Conservation (phyloP, 2,329 filamentous ascomycete genomes). For the Cryphonectria nitschkei region DNA sequence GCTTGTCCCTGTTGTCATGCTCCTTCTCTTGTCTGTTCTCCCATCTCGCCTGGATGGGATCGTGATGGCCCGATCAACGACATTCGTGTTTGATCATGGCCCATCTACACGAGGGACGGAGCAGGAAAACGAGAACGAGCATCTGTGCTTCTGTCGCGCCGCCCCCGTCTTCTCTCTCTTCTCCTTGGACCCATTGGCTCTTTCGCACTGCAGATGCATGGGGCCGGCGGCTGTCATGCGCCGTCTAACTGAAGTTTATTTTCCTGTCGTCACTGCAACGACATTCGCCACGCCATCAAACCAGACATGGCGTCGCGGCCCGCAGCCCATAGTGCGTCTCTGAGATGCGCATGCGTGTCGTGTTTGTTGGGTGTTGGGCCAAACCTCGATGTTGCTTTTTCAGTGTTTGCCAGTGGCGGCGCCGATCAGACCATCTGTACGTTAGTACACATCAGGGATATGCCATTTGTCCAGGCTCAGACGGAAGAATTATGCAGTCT, state of each 20-base stretch:
- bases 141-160: neutral
- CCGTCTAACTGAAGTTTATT: neutral
- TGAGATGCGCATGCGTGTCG: too few relatives aligned
- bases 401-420: neutral
- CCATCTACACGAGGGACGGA: neutral
- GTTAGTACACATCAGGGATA: neutral
- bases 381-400: neutral
- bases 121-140: neutral
- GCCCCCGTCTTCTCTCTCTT: neutral
- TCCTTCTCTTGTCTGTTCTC: too few relatives aligned
- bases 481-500: conserved; percentile 17
- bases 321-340: neutral
- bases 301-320: conserved; percentile 1
- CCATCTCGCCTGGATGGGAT: neutral
- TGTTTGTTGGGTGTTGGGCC: neutral
- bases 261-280: neutral
- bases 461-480: neutral
- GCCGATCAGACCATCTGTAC: neutral
- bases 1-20: neutral
- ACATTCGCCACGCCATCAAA: neutral
- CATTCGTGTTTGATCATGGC: neutral
- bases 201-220: neutral
- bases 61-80: neutral
- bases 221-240: neutral
- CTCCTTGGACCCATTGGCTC: neutral